Conservation (phyloP, 176 grass and related monocot species). For the Typha latifolia region DNA sequence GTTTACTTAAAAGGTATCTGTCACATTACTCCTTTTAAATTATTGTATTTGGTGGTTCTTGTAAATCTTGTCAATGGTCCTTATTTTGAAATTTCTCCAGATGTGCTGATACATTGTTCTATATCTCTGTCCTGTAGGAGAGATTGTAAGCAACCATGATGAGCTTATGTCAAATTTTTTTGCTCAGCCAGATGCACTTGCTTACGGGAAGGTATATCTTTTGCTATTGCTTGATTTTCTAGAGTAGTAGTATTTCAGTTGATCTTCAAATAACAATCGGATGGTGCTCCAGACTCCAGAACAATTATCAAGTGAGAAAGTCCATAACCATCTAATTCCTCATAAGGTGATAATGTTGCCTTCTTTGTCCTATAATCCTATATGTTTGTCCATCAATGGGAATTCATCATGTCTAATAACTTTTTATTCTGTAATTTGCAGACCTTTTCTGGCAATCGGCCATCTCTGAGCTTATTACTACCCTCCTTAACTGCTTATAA, state of each 20-base stretch:
- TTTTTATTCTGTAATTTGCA: conserved; percentile 26
- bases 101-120: conserved; percentile 4
- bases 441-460: conserved; percentile 81
- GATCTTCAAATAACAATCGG: conserved; percentile 3
- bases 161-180: conserved; percentile 99
- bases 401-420: conserved; percentile 14
- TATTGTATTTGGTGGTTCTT: neutral
- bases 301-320: conserved; percentile 57
- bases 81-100: neutral
- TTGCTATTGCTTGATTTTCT: conserved; percentile 11
- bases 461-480: conserved; percentile 80
- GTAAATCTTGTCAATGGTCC: neutral
- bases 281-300: conserved; percentile 58
- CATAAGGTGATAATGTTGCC: conserved; percentile 55
- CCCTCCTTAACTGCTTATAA: conserved; percentile 70
- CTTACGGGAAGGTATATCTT: conserved; percentile 80
- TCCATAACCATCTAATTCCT: conserved; percentile 65
- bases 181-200: conserved; percentile 97
- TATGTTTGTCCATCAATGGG: neutral
- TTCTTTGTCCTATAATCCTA: neutral
- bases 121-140: conserved; percentile 38
- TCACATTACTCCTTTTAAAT: neutral
- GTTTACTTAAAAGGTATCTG: conserved; percentile 61
- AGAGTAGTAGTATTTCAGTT: conserved; percentile 13
- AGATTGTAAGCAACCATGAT: conserved; percentile 94